Evolutionary conservation across 2,329 filamentous ascomycete genomes (phyloP).

Genomic region (Fonsecaea monophora): DNA sequence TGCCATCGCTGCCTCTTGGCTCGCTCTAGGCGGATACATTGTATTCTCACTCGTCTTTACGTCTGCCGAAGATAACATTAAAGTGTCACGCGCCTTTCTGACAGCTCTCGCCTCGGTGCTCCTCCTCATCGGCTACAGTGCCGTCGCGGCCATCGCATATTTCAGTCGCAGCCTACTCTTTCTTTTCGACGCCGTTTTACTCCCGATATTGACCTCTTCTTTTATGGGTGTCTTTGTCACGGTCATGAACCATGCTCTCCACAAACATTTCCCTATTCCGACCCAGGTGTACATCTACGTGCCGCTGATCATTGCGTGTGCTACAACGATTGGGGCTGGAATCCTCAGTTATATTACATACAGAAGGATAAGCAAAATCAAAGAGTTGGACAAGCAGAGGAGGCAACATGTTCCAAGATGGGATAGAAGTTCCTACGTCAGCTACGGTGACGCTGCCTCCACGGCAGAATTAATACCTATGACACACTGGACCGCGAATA

Average conservation of each 20-base stretch:
- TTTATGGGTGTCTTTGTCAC: conserved; percentile 38
- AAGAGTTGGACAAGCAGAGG: conserved; percentile 33
- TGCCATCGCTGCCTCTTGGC: conserved; percentile 36
- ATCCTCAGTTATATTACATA: conserved; percentile 33
- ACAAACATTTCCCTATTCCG: conserved; percentile 30
- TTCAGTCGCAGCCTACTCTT: conserved; percentile 37
- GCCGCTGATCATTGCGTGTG: conserved; percentile 32
- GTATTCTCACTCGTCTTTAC: conserved; percentile 38
- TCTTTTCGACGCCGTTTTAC: conserved; percentile 36
- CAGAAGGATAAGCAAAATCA: conserved; percentile 35
- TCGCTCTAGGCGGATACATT: conserved; percentile 38
- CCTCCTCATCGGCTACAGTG: conserved; percentile 34
- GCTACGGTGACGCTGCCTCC: conserved; percentile 33
- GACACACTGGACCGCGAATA: conserved; percentile 14
- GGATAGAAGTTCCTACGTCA: conserved; percentile 23
- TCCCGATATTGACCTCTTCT: conserved; percentile 37
- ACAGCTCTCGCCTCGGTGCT: conserved; percentile 31
- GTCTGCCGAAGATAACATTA: conserved; percentile 31
- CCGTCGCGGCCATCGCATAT: conserved; percentile 29
- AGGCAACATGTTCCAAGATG: conserved; percentile 30
- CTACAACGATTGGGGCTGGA: conserved; percentile 30
- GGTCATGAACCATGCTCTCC: conserved; percentile 35
- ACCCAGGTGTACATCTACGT: conserved; percentile 35
- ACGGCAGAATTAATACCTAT: conserved; percentile 33
- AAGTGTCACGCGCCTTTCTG: conserved; percentile 26